Evolutionary conservation across 495 filamentous ascomycete species (phyloP).

Genomic region (Xylaria bambusicola): DNA sequence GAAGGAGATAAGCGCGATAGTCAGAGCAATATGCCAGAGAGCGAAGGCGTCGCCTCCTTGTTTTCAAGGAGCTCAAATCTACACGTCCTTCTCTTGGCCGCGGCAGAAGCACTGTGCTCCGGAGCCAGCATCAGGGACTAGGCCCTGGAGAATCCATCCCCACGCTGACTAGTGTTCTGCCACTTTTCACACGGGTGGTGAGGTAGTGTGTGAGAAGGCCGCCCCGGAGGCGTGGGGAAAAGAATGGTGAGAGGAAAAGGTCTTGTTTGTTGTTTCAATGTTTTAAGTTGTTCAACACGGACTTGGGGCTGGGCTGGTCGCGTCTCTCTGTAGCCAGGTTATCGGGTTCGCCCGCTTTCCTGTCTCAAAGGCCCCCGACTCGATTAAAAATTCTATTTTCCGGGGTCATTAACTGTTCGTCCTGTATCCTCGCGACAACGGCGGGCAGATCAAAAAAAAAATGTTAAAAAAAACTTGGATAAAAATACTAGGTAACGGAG

Average conservation of each 20-base stretch:
- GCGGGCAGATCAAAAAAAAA: constrained; percentile 15
- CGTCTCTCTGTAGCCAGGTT: constrained; percentile 44
- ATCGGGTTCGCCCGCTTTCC: constrained; percentile 36
- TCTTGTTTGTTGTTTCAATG: constrained; percentile 9
- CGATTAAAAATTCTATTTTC: constrained; percentile 29
- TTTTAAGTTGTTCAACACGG: constrained; percentile 16
- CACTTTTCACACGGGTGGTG: constrained; percentile 22
- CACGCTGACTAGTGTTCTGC: constrained; percentile 27
- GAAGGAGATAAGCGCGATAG: constrained; percentile 61
- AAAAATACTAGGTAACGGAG: constrained; percentile 25
- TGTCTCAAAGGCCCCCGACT: constrained; percentile 40
- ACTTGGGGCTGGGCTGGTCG: constrained; percentile 47
- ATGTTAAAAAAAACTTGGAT: constrained; percentile 22
- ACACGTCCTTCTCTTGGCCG: constrained; percentile 18
- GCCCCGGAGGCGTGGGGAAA: constrained; percentile 31
- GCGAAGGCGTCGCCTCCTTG: background rate
- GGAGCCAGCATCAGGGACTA: constrained; percentile 58
- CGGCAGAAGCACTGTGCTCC: constrained; percentile 52
- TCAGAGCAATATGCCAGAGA: constrained; percentile 47
- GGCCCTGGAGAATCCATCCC: constrained; percentile 48
- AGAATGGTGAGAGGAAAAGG: constrained; percentile 29
- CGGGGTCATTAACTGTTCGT: constrained; percentile 22
- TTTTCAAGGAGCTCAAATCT: background rate
- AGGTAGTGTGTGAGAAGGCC: constrained; percentile 20
- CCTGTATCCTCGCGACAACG: constrained; percentile 21